Percentiles rank a stretch among this genome's conserved stretches.
phyloP scores from a whole-genome alignment of 768 basidiomycete species.

The Suillus cothurnatus region DNA sequence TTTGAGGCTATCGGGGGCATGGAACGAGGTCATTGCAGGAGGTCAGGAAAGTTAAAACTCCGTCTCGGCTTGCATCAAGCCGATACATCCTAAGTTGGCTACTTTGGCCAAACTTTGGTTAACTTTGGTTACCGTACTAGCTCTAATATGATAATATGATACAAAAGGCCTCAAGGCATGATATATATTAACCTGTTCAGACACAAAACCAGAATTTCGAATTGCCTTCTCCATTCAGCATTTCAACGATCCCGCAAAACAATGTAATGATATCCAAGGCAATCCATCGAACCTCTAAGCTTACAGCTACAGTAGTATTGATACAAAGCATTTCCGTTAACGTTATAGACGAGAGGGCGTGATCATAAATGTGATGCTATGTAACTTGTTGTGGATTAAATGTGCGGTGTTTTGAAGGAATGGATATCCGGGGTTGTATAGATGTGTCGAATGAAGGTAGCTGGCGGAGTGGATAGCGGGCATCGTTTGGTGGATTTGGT shows the following conservation, averaged over 20 bases:
- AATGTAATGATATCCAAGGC: background rate
- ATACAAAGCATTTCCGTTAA: conserved; percentile 14
- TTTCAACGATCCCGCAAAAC: background rate
- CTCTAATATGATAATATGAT: no score
- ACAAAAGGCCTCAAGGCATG: background rate
- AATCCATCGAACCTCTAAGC: background rate
- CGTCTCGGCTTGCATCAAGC: no score
- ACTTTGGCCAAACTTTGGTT: no score
- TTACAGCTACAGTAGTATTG: conserved; percentile 14
- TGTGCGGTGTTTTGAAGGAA: conserved; percentile 3
- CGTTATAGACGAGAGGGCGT: background rate
- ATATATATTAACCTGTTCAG: background rate
- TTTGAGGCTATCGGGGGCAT: no score
- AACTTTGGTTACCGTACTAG: no score
- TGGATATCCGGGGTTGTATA: background rate
- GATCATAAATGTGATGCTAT: background rate
- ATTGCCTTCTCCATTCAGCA: background rate
- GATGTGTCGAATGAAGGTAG: conserved; percentile 13
- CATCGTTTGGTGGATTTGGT: background rate
- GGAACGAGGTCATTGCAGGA: no score
- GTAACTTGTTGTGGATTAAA: background rate
- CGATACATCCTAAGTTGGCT: no score
- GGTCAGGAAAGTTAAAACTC: no score
- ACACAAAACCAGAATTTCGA: background rate
- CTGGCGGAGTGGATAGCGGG: conserved; percentile 13